Conservation (phyloP, 2,329 filamentous ascomycete genomes). For the Fragosphaeria purpurea region DNA sequence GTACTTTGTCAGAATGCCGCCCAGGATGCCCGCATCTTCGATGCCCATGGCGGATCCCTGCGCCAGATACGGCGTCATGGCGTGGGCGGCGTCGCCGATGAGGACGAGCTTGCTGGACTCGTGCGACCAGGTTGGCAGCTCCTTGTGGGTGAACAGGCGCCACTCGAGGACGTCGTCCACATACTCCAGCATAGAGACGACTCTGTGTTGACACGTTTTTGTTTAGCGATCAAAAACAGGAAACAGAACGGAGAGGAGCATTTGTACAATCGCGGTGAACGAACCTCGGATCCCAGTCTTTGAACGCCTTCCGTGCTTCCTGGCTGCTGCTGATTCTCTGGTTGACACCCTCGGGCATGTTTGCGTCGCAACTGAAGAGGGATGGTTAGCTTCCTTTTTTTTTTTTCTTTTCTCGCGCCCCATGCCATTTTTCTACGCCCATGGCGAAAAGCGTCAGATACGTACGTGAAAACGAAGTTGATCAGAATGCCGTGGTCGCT, state of each 20-base stretch:
- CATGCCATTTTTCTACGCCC: no score
- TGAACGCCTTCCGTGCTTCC: conserved; percentile 6
- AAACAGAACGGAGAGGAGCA: no score
- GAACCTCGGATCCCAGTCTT: conserved; percentile 8
- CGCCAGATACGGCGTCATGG: conserved; percentile 36
- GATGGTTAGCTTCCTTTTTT: no score
- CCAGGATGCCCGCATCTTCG: conserved; percentile 37
- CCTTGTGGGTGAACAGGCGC: conserved; percentile 7
- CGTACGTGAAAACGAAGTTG: conserved; percentile 11
- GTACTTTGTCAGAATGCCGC: conserved; percentile 22
- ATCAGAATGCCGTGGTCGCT: conserved; percentile 7
- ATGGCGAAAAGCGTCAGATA: not conserved
- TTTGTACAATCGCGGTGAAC: no score
- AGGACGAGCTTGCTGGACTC: conserved; percentile 25
- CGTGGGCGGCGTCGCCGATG: conserved; percentile 39
- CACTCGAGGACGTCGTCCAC: conserved; percentile 6
- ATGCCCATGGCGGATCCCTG: conserved; percentile 39
- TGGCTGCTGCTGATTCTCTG: conserved; percentile 2
- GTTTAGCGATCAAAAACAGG: no score
- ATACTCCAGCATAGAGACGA: conserved; percentile 5
- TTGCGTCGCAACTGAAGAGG: not conserved
- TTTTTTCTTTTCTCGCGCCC: no score
- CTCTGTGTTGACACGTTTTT: not conserved
- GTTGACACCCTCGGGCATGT: conserved; percentile 7
- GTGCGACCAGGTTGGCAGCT: conserved; percentile 6